Base-by-base conservation (phyloP, 768 basidiomycete species). In the Lactarius indigo region DNA sequence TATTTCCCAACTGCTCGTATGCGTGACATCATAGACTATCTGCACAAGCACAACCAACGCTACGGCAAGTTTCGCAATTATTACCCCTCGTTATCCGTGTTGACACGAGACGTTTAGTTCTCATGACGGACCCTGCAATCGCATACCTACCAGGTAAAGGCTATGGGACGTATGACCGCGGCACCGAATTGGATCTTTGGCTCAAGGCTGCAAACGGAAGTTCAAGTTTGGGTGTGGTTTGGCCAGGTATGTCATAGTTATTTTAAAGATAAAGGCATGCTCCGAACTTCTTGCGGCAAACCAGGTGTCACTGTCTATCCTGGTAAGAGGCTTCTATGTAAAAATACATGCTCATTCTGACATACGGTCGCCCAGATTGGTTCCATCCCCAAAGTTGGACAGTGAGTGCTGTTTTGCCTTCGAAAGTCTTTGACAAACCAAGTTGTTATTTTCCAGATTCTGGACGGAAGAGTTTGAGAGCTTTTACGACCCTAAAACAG, bases 51-150 rank as follows among this genome's bases (percentile, higher is more conserved):
- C 62, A 75, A 84, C 35, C 89, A 91, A 71, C 79, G 78, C 62
- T 90, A 77, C 71, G 77, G 88, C 87, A 70, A 35, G 82, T 65
- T 58, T 17, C n/a, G 33, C 41, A 23, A 13, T 17, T 56, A 61
- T 9, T 17, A 13, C 55, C 9, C n/a, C 12, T 44, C n/a, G 1
- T 26, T 4, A 42, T 52, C 2, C 28, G 28, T 12, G 42, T 37
- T 52, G 20, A 31, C 20, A 3, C 33, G 35, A 35, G 20, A 30
- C 44, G 26, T 23, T 15, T 66, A 90, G 87, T 89, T 33, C 71
- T 89, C 44, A 90, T 90, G 89, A 89, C 87, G 2, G 89, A 90
- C 73, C 88, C 89, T 18, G 89, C 89, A 10, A 80, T 90, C 0
- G 86, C 81, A 0, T 84, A 81, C 64, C 69, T 81, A 5, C 83